Base-by-base conservation (phyloP, 257 asterid genomes). In the Scutellaria galericulata region DNA sequence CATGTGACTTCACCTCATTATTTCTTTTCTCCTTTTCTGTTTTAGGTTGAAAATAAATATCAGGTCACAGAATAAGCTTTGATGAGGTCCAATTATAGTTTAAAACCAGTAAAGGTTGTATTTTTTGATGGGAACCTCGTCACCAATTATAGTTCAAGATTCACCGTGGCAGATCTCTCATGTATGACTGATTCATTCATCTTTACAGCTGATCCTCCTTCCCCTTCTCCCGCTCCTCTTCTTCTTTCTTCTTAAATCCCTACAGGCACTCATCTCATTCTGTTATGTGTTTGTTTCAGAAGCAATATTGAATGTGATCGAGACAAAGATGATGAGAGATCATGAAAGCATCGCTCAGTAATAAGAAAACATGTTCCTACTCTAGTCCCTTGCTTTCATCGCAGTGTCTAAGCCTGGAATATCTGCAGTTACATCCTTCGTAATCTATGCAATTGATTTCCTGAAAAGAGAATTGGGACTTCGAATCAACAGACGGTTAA, bases 171-270 rank as follows among this genome's bases (percentile, higher is more conserved):
- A n/a, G 76, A 57, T 56, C 77, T 84, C 18, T 70, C 79, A 1
- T 64, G 54, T 22, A 77, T 71, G 68, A 76, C 80, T 24, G 81
- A 47, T 40, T 85, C 87, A 27, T 80, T 12, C 37, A 24, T 24
- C 27, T 24, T 24, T 24, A 24, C 27, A 24, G 27, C 27, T 41
- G 81, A 18, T 70, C 70, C 56, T 55, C 57, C 42, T 24, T 35
- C 9, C 46, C 5, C 3, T 14, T n/a, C 7, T 54, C 40, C 6
- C 54, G 24, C 8, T 3, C 46, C 7, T 10, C n/a, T 20, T 8
- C 9, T 73, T 27, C 6, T 8, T 20, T 12, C 6, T 46, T 45
- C 37, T 31, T 31, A 13, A 5, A 6, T 55, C 39, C 46, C 24
- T 51, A 52, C 41, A 12, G 9, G 42, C 40, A 20, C 58, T 51